A percentile compares a stretch with the other conserved stretches of the same genome.
These are phyloP conservation scores for Ogataea methylovora DNA, from an alignment of 805 yeast genomes.

Conservation along the genomic window DNA sequence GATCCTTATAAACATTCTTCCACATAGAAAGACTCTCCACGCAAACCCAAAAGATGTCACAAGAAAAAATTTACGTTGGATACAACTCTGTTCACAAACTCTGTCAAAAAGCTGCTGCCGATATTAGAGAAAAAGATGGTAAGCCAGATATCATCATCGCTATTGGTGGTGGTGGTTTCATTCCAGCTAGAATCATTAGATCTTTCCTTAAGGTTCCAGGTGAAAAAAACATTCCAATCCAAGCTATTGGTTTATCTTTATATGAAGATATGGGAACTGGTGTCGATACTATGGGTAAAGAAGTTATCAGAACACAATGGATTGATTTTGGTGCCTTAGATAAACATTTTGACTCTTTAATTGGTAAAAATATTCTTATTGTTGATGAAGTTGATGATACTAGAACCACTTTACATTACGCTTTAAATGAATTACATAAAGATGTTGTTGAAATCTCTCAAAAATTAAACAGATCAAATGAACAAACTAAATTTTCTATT, in stretches of 20 bases:
- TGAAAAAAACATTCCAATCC: conserved; percentile 60
- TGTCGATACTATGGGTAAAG: conserved; percentile 56
- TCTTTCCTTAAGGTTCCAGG: conserved; percentile 53
- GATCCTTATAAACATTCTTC: background rate
- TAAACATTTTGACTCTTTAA: conserved; percentile 64
- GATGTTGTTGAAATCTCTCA: conserved; percentile 56
- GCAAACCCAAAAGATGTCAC: conserved; percentile 16
- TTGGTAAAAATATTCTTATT: conserved; percentile 74
- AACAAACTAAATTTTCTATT: conserved; percentile 59
- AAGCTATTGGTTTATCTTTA: conserved; percentile 60
- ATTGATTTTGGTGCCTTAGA: conserved; percentile 69
- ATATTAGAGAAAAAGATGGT: conserved; percentile 20
- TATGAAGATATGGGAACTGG: conserved; percentile 50
- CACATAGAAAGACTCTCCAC: background rate
- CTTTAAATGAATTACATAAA: conserved; percentile 66
- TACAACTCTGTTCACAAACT: conserved; percentile 79
- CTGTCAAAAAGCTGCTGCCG: conserved; percentile 47
- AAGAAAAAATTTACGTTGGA: conserved; percentile 53
- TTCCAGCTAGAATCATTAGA: conserved; percentile 61
- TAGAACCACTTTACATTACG: conserved; percentile 83
- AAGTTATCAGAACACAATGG: conserved; percentile 88
- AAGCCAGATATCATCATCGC: conserved; percentile 54
- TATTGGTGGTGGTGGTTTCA: conserved; percentile 70
- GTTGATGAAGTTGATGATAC: conserved; percentile 93
- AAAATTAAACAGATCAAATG: conserved; percentile 49